Percentiles rank a stretch among this genome's conserved stretches.
Evolutionary conservation across 805 yeast species (phyloP).

Genomic region (Phaffomyces opuntiae): DNA sequence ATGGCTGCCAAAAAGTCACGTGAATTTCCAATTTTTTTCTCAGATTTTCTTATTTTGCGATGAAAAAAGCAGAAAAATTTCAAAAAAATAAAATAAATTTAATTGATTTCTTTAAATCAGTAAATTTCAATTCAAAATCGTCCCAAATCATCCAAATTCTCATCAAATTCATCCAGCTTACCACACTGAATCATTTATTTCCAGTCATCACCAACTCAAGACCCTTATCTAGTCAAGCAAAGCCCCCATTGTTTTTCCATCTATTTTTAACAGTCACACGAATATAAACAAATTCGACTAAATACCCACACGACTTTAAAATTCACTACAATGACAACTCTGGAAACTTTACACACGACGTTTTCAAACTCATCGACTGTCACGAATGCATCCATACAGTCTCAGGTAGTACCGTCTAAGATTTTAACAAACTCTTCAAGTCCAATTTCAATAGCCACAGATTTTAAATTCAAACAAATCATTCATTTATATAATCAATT

Average conservation of each 20-base stretch:
- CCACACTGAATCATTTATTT: background rate
- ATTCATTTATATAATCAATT: constrained; percentile 49
- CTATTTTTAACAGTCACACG: constrained; percentile 5
- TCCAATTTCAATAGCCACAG: constrained; percentile 7
- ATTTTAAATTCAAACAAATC: background rate
- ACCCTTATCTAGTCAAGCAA: too few species aligned
- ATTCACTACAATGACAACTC: constrained; percentile 1
- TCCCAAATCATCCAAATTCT: constrained; percentile 13
- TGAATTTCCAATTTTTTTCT: too few species aligned
- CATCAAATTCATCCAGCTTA: background rate
- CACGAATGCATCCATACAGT: background rate
- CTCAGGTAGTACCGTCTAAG: background rate
- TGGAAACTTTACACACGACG: constrained; percentile 14
- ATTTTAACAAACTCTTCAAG: constrained; percentile 4
- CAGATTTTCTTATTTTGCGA: too few species aligned
- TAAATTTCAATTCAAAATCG: constrained; percentile 4
- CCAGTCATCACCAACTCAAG: background rate
- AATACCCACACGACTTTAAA: constrained; percentile 3
- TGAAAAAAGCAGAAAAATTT: too few species aligned
- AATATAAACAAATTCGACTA: background rate
- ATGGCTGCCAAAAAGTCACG: too few species aligned
- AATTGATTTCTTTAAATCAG: too few species aligned
- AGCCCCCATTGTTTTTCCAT: background rate
- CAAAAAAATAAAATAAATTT: too few species aligned
- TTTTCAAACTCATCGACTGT: constrained; percentile 15